Base-by-base conservation (phyloP, 352 stramenopile genomes). In the Phytophthora pistaciae region DNA sequence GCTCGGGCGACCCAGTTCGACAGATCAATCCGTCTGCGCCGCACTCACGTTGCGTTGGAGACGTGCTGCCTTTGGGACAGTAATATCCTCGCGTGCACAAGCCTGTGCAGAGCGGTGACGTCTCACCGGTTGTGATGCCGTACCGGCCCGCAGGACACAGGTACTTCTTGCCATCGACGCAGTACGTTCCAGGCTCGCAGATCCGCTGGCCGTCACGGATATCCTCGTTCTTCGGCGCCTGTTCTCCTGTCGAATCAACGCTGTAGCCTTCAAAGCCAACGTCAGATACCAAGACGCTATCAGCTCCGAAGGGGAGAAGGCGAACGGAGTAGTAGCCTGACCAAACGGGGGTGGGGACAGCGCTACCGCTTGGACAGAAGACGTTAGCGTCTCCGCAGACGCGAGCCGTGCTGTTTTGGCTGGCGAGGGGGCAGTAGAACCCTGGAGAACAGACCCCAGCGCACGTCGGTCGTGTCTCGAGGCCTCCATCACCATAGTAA, bases 161-260 rank as follows among this genome's bases (percentile, higher is more conserved):
- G 20, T 74, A 82, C 20, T 74, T 77, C 9, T 74, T 74, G 14
- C 90, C 87, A 36, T 73, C 64, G 3, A 78, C 40, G 62, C 90
- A 97, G 68, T 87, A 98, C 38, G 68, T 85, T 0, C 92, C 91
- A 0, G 59, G 53, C 18, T 94, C 83, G 62, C 91, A 97, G 36
- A 81, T 65, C 0, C 64, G 56, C 69, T 96, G 84, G 1, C 71
- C 69, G 27, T 91, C 83, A 16, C 77, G 73, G 5, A 85, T 69
- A 4, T n/a, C 29, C 1, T 77, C 70, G 50, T 80, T 88, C n/a
- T 50, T 33, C 0, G 60, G 63, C 5, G 75, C 72, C 53, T 73
- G 58, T 10, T 69, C 58, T 14, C 59, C 66, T 14, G 31, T 54
- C 31, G 40, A 61, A 23, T 6, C 38, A 7, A 66, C 36, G 38